Conservation (phyloP, 371 early-diverging fungal genomes). For the Mucor piriformis region DNA sequence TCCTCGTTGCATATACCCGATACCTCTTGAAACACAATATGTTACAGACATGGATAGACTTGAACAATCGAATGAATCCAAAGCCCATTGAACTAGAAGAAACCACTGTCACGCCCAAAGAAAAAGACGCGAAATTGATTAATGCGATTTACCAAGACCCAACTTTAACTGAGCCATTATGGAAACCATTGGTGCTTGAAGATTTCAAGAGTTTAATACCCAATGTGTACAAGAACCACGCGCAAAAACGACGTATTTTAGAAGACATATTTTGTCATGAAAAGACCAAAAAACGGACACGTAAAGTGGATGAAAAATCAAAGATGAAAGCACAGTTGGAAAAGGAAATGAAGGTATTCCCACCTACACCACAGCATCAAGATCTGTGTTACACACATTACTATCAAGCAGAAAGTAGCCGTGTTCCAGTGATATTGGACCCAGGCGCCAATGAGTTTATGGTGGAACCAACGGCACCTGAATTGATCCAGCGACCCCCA, state of each 20-base stretch:
- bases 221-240: conserved; percentile 38
- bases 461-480: conserved; percentile 6
- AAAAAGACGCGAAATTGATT: conserved; percentile 11
- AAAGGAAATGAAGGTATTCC: neutral
- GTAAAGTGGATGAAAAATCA: neutral
- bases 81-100: neutral
- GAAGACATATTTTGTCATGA: neutral
- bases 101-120: too few relatives aligned
- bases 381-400: neutral
- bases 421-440: neutral
- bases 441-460: neutral
- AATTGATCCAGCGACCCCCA: neutral
- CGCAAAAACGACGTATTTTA: conserved; percentile 1
- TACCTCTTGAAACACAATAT: conserved; percentile 12
- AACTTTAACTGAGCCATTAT: conserved; percentile 39
- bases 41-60: conserved; percentile 1
- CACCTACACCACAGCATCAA: neutral
- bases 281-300: neutral
- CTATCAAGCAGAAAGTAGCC: neutral
- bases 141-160: conserved; percentile 53
- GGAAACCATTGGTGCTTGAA: conserved; percentile 60
- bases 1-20: conserved; percentile 47
- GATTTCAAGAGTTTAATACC: conserved; percentile 54
- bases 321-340: neutral
- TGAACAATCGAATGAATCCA: neutral